These are phyloP conservation scores for Suillus subluteus DNA, from an alignment of 768 basidiomycete species.

Conservation along the genomic window DNA sequence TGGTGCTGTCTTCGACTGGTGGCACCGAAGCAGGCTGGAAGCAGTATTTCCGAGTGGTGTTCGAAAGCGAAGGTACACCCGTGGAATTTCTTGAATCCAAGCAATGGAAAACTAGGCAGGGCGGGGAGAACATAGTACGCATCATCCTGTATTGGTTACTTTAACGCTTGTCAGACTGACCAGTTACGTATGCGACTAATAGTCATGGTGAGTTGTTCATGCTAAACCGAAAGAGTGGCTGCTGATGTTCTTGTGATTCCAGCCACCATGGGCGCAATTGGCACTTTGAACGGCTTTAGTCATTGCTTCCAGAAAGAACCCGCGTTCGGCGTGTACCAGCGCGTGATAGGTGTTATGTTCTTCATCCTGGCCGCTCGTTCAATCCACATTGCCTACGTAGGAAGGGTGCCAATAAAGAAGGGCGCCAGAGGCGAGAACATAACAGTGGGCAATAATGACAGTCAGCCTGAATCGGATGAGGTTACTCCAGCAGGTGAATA, in stretches of 20 bases:
- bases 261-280: background rate
- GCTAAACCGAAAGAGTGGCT: background rate
- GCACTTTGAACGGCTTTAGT: background rate
- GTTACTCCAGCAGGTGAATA: background rate
- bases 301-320: background rate
- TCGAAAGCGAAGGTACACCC: background rate
- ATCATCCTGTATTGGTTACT: background rate
- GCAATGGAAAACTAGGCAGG: background rate
- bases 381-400: background rate
- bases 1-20: background rate
- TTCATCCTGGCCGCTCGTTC: background rate
- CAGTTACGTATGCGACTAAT: background rate
- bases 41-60: background rate
- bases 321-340: slow-evolving; percentile 14
- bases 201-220: background rate
- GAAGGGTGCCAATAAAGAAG: background rate
- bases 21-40: background rate
- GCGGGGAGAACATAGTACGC: background rate
- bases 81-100: background rate
- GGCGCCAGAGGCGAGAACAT: background rate
- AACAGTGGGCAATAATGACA: background rate
- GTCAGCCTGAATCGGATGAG: background rate
- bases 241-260: background rate
- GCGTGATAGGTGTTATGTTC: rapidly evolving
- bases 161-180: background rate